phyloP scores from a whole-genome alignment of 441 rosid genomes.

The Brassica balearica region DNA sequence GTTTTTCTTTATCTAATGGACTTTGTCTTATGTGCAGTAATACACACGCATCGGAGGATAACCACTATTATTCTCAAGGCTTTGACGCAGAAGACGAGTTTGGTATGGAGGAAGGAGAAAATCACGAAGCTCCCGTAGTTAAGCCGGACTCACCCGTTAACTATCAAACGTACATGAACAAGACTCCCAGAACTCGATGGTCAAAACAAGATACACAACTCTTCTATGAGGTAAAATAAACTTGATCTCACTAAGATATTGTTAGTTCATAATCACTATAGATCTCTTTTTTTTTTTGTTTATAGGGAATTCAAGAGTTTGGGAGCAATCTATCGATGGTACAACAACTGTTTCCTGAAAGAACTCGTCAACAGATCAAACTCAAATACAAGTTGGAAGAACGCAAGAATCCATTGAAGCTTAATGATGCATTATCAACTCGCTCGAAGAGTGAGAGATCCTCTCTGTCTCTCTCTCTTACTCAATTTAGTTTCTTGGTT shows the following conservation, averaged over 20 bases:
- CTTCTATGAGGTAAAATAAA: conserved; percentile 71
- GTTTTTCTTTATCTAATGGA: neutral
- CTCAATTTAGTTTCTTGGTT: neutral
- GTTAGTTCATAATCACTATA: neutral
- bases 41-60: conserved; percentile 7
- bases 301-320: conserved; percentile 77
- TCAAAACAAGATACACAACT: conserved; percentile 84
- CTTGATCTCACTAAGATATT: neutral
- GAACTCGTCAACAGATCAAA: conserved; percentile 80
- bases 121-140: conserved; percentile 34
- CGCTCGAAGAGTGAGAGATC: conserved; percentile 63
- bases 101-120: conserved; percentile 51
- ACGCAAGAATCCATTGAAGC: conserved; percentile 65
- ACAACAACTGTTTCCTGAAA: conserved; percentile 74
- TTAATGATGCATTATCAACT: conserved; percentile 66
- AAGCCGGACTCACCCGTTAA: conserved; percentile 54
- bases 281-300: neutral
- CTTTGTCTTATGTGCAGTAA: conserved; percentile 32
- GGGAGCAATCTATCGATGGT: conserved; percentile 88
- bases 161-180: conserved; percentile 78
- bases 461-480: neutral
- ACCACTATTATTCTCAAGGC: conserved; percentile 44
- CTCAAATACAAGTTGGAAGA: conserved; percentile 80
- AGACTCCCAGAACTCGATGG: conserved; percentile 74
- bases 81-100: conserved; percentile 49